Base-by-base conservation (phyloP, 2,329 filamentous ascomycete genomes). In the Verticillium albo-atrum region DNA sequence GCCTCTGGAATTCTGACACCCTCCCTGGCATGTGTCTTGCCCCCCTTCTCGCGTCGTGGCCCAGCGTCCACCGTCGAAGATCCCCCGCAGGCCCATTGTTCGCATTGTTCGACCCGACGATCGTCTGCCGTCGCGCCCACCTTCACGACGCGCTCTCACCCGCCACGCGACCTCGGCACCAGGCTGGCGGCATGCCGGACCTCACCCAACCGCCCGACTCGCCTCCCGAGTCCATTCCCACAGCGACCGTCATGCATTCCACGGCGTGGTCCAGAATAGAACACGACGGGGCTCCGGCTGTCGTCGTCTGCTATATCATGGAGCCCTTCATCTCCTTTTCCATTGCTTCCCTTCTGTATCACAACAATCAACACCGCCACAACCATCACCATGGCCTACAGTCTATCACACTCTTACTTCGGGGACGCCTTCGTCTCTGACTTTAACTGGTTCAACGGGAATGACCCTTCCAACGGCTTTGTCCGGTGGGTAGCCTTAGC, bases 381-480 rank as follows among this genome's bases (percentile, higher is more conserved):
- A 47, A 53, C 27, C 51, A 53, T 28, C 25, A 58, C 15, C 12
- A 64, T 64, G 62, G 62, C 57, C 4, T 82, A 82, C 67, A 70
- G 74, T 34, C 68, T 82, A 55, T 67, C 70, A 12, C 73, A 71
- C 59, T 79, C 74, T 25, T 82, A 79, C 58, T 70, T 71, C 23
- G 76, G 77, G 52, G 70, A 74, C 54, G 73, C 75, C 57, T 72
- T 82, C 54, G 71, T 83, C 59, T 73, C 70, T 51, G 74, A 74
- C 60, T 85, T 85, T 69, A 76, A 73, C 63, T 85, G 82, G 71
- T 77, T 79, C 61, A 77, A 78, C 17, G 76, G 74, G 2, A 56
- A 63, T 4, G 89, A 92, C 66, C 87, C 83, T 1, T 91, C 84
- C 92, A 85, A 53, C 70, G 81, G 82, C 55, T 68, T 73, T 56